Base-by-base conservation (phyloP, 169 alveolate genomes). In the Toxoplasma gondii region DNA sequence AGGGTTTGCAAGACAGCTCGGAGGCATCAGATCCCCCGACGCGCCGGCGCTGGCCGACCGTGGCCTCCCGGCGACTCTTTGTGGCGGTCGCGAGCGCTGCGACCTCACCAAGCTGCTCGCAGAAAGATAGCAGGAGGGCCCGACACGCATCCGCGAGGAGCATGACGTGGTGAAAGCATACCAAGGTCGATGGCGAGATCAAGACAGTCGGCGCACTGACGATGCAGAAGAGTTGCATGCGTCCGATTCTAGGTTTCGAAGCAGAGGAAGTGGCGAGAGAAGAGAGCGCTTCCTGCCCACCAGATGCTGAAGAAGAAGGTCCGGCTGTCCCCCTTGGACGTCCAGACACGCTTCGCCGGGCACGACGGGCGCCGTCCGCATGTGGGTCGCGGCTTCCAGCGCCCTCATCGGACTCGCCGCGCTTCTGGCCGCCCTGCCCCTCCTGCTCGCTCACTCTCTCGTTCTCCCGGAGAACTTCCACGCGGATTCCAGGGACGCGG, bases 391-490 rank as follows among this genome's bases (percentile, higher is more conserved):
- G 12, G 58, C 58, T 49, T 49, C 12, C 64, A 29, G 69, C 34
- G 41, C 24, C 88, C 87, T 44, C 41, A 43, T 67, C 92, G 69
- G 17, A 31, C 78, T 38, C 80, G 80, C 24, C 87, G 81, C 41
- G 91, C 92, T 82, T 78, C 81, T 7, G 70, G 84, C 36, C 80
- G 41, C 54, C 53, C 84, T n/a, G 84, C 84, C 43, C 92, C 49
- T 24, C 88, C 84, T 16, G 43, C 81, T 24, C 81, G 81, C 31
- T 29, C 58, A 49, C 88, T 10, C 22, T 22, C 39, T 82, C 90
- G 0, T 82, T 31, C 64, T 38, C 90, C 41, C 39, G 90, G 24
- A 41, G 53, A 17, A 82, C 39, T 31, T 82, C 90, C 17, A 82
- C 29, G 38, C 67, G 64, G n/a, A 82, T 19, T 19, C 90, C 90